Conservation (phyloP, 495 filamentous ascomycete genomes). For the Podospora tetraspora region DNA sequence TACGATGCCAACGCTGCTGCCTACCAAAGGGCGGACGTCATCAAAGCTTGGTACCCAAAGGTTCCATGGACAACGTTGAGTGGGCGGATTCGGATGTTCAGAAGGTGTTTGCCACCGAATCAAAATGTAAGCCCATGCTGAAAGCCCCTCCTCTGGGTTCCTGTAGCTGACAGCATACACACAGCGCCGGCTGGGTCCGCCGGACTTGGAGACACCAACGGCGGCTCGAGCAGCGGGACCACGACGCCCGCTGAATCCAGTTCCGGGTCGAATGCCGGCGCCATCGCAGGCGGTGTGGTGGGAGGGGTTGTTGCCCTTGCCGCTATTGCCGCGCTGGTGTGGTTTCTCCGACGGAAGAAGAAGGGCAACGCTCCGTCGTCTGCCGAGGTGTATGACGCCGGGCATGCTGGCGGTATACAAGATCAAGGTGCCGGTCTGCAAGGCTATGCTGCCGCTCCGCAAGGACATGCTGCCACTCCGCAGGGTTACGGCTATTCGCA, state of each 20-base stretch:
- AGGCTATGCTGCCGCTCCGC: no score
- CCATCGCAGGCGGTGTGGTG: conserved; percentile 11
- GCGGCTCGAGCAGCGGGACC: neutral
- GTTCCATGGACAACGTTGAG: neutral
- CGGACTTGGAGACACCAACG: neutral
- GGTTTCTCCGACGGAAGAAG: neutral
- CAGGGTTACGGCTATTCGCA: no score
- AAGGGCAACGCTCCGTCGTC: neutral
- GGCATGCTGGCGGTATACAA: no score
- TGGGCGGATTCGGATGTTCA: conserved; percentile 15
- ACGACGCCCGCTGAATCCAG: neutral
- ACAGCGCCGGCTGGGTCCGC: neutral
- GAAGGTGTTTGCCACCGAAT: conserved; percentile 7
- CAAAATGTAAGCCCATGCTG: neutral
- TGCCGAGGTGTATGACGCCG: no score
- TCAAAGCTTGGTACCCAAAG: conserved; percentile 12
- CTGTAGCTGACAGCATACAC: neutral
- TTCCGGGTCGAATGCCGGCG: neutral
- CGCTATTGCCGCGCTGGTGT: neutral
- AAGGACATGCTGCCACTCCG: no score
- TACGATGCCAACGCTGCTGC: conserved; percentile 9
- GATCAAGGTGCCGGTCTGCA: no score
- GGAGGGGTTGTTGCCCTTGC: conserved; percentile 1
- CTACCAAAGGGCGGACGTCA: conserved; percentile 7
- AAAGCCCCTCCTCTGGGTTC: neutral